A percentile compares a stretch with the other conserved stretches of the same genome.
Conservation (phyloP, 2,329 filamentous ascomycete genomes). For the Microdochium paspali region DNA sequence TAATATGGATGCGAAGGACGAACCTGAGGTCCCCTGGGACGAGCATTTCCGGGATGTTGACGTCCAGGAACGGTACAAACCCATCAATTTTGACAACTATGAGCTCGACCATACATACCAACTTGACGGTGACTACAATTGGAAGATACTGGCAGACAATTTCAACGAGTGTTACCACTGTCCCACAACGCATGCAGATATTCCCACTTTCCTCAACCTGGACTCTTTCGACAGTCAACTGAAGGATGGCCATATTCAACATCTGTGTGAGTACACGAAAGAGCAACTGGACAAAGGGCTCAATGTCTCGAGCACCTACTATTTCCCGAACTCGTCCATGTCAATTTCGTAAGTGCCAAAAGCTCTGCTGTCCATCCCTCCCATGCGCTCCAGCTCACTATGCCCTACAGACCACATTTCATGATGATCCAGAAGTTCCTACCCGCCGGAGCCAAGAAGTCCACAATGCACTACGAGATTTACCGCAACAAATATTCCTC, state of each 20-base stretch:
- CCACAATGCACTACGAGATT: conserved; percentile 1
- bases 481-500: conserved; percentile 1
- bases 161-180: conserved; percentile 45
- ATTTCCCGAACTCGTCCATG: conserved; percentile 1
- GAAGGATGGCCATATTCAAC: conserved; percentile 2
- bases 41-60: conserved; percentile 26
- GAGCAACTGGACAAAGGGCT: conserved; percentile 1
- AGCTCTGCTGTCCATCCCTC: background rate
- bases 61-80: conserved; percentile 19
- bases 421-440: conserved; percentile 1
- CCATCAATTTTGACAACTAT: conserved; percentile 28
- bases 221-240: background rate
- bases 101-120: conserved; percentile 30
- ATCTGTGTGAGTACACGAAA: background rate
- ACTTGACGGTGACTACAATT: conserved; percentile 30
- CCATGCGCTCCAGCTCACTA: background rate
- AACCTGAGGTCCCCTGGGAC: conserved; percentile 26
- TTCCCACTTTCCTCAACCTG: conserved; percentile 22
- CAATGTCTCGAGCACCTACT: conserved; percentile 1
- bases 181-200: conserved; percentile 35
- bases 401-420: conserved; percentile 1
- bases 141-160: conserved; percentile 35
- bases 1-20: conserved; percentile 37
- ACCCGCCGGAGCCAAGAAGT: background rate
- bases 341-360: conserved; percentile 1